phyloP scores from a whole-genome alignment of 2,329 filamentous ascomycete species.

The Magnaporthiopsis incrustans region DNA sequence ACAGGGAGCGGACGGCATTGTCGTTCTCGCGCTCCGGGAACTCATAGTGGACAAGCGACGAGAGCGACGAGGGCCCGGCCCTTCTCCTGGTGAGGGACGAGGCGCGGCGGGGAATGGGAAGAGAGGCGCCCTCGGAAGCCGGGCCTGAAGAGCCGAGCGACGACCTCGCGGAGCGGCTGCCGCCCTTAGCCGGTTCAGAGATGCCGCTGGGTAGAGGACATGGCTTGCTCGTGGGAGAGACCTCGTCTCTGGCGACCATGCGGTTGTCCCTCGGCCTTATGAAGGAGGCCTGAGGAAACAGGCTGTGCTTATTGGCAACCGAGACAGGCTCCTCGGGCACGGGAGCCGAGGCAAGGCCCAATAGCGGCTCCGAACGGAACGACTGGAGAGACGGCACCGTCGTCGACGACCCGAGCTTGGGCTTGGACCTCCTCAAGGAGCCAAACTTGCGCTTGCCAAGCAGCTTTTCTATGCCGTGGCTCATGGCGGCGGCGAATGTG shows the following conservation, averaged over 20 bases:
- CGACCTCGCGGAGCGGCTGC: background rate
- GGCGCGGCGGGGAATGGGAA: constrained; percentile 13
- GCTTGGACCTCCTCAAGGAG: constrained; percentile 1
- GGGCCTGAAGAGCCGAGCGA: background rate
- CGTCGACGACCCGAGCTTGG: background rate
- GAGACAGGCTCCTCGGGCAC: background rate
- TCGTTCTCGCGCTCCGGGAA: constrained; percentile 5
- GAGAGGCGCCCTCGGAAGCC: constrained; percentile 5
- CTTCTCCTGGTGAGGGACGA: constrained; percentile 15
- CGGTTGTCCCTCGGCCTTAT: constrained; percentile 45
- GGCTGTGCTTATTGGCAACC: background rate
- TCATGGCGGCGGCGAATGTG: constrained; percentile 5
- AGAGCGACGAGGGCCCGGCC: constrained; percentile 11
- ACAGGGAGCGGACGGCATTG: constrained; percentile 4
- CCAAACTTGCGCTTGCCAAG: constrained; percentile 2
- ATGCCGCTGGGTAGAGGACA: constrained; percentile 17
- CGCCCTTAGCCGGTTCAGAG: constrained; percentile 12
- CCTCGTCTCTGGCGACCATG: constrained; percentile 50
- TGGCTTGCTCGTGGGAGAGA: constrained; percentile 10
- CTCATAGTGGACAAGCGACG: constrained; percentile 10
- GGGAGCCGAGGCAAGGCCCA: background rate
- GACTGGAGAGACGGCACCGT: background rate
- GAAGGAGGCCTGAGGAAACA: constrained; percentile 44
- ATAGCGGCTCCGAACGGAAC: no score
- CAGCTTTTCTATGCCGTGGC: constrained; percentile 4